Evolutionary conservation across 345 rosid genomes (phyloP), one percentile per base, ranked within the genome.

Genomic region (Camelina neglecta): DNA sequence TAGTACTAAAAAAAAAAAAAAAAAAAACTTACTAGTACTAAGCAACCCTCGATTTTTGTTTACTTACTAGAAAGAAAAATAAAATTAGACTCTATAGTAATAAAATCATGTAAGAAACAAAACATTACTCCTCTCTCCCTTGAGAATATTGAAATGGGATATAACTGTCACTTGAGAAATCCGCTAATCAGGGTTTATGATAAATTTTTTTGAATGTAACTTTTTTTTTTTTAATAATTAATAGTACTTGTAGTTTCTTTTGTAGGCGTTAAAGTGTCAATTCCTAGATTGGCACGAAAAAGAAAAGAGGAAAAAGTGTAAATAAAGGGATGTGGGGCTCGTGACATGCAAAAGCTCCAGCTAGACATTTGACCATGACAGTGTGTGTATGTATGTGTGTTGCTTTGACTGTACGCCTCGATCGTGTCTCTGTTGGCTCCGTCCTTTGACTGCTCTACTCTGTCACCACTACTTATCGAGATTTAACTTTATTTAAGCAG

Each of bases 301-400:
- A 42, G 24, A 53, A 11, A 60, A 62, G 5, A 0, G 7, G 11
- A 18, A 38, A 59, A 35, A 51, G 62, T n/a, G 33, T 57, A 13
- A 58, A 58, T 0, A 10, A 60, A 60, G 5, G 23, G 15, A 6
- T 20, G 41, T 33, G 81, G 79, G 78, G 50, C 62, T 74, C 79
- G 69, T 9, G 6, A 50, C 39, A 65, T 11, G 78, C 74, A 33
- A 78, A 83, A 81, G 81, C 73, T 79, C 78, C 88, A 83, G 88
- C 83, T 58, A 78, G 78, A 75, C 82, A 47, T 80, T 84, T 86
- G 85, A 84, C 85, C 81, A 67, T 12, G 77, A 75, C 84, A 69
- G 80, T 69, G 24, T 54, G 29, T 60, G 38, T 35, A 35, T 35
- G 2, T 33, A 6, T 33, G 7, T 33, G 36, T 33, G 38, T 35